A percentile compares a stretch with the other conserved stretches of the same genome.
Conservation (phyloP, 2,329 filamentous ascomycete species). For the Alternaria metachromatica region DNA sequence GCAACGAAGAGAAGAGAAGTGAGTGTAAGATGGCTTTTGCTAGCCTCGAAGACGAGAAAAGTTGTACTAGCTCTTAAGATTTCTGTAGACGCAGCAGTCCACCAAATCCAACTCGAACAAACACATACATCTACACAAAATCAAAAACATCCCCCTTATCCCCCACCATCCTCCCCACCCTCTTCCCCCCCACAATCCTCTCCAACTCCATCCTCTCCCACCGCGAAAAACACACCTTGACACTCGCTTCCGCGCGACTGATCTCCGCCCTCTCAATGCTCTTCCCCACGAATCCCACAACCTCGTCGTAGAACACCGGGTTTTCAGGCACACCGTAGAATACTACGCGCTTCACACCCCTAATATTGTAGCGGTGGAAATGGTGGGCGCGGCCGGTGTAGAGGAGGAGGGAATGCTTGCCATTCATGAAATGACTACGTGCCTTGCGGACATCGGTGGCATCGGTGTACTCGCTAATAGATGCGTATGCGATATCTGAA, state of each 20-base stretch:
- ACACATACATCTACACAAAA: conserved; percentile 63
- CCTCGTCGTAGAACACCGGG: conserved; percentile 78
- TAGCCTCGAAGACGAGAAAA: too few relatives aligned
- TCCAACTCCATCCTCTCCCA: conserved; percentile 92
- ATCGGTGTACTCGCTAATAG: conserved; percentile 87
- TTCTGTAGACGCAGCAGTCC: too few relatives aligned
- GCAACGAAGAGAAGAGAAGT: background rate
- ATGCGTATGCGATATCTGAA: conserved; percentile 74
- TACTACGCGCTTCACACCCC: conserved; percentile 82
- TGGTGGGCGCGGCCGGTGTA: conserved; percentile 86
- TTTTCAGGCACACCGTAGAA: conserved; percentile 94
- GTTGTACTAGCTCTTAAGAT: too few relatives aligned
- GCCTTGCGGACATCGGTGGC: conserved; percentile 81
- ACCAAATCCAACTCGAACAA: too few relatives aligned
- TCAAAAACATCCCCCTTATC: conserved; percentile 92
- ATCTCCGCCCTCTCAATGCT: conserved; percentile 65
- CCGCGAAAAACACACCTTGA: conserved; percentile 75
- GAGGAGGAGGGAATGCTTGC: accelerated
- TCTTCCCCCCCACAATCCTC: conserved; percentile 80
- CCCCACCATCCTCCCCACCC: conserved; percentile 82
- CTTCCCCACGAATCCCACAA: conserved; percentile 69
- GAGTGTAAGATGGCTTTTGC: background rate
- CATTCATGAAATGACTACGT: conserved; percentile 80
- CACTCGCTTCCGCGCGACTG: conserved; percentile 55
- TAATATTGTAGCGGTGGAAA: conserved; percentile 85